A percentile compares a stretch with the other conserved stretches of the same genome.
These are phyloP conservation scores for Sindora glabra DNA, from an alignment of 306 rosid species.

Conservation along the genomic window DNA sequence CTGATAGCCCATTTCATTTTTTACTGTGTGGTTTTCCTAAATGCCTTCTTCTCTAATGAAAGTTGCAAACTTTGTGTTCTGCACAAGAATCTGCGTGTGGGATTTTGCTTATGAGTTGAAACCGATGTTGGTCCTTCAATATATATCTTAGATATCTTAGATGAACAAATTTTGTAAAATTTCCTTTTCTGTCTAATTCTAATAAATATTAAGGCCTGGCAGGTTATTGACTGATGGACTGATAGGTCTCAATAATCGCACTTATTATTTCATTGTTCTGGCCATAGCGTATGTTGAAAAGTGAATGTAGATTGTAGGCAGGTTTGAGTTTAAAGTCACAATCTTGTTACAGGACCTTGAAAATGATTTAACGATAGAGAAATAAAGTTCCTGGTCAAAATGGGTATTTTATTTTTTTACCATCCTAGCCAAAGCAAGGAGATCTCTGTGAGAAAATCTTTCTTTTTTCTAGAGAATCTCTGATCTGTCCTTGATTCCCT, in stretches of 20 bases:
- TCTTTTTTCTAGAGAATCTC: slow-evolving; percentile 15
- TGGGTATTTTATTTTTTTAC: background rate
- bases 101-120: background rate
- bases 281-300: background rate
- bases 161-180: too few species aligned
- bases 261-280: background rate
- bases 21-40: background rate
- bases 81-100: background rate
- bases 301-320: background rate
- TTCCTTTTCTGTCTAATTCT: too few species aligned
- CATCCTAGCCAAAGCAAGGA: too few species aligned
- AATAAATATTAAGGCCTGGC: too few species aligned
- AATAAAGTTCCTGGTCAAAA: background rate
- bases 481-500: slow-evolving; percentile 10
- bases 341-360: slow-evolving; percentile 2
- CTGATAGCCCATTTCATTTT: too few species aligned
- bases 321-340: background rate
- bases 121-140: too few species aligned
- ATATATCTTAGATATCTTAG: too few species aligned
- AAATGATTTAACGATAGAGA: background rate
- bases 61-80: background rate
- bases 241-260: background rate
- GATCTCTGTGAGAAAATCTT: slow-evolving; percentile 4
- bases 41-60: background rate
- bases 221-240: too few species aligned